Evolutionary conservation across 768 basidiomycete species (phyloP).

Genomic region (Nidularia sp.): DNA sequence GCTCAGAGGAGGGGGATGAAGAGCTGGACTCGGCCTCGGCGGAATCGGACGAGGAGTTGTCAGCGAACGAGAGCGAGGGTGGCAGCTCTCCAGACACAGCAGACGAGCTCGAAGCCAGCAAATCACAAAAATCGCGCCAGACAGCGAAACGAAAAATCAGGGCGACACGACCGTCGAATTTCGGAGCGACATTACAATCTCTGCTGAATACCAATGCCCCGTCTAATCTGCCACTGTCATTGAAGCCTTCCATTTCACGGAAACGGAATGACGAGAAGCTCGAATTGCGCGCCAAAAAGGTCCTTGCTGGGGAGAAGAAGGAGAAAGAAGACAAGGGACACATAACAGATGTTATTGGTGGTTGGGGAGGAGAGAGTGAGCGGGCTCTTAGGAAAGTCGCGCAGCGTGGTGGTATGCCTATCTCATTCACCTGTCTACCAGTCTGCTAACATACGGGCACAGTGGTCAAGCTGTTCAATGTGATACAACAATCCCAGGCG

Average conservation of each 20-base stretch:
- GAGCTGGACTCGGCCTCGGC: conserved; percentile 9
- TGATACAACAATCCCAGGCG: conserved; percentile 77
- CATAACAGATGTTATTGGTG: conserved; percentile 71
- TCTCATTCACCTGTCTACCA: neutral
- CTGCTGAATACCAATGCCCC: conserved; percentile 71
- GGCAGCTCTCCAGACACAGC: conserved; percentile 44
- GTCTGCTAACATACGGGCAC: neutral
- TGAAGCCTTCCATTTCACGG: conserved; percentile 69
- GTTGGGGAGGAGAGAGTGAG: conserved; percentile 86
- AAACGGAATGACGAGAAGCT: conserved; percentile 75
- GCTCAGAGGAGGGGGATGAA: conserved; percentile 4
- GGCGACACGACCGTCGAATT: conserved; percentile 69
- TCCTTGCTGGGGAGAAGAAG: conserved; percentile 66
- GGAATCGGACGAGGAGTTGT: conserved; percentile 12
- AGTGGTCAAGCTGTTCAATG: conserved; percentile 88
- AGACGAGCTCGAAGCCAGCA: conserved; percentile 57
- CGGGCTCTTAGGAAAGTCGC: conserved; percentile 77
- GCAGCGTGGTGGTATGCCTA: conserved; percentile 69
- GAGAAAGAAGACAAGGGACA: conserved; percentile 69
- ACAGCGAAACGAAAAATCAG: conserved; percentile 81
- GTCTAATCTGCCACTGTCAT: conserved; percentile 66
- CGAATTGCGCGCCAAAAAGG: conserved; percentile 67
- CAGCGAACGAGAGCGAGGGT: conserved; percentile 16
- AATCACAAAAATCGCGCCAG: conserved; percentile 66
- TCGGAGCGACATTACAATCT: conserved; percentile 71